Evolutionary conservation across 1,284 basidiomycete species (phyloP).

Genomic region (Cryptococcus sp.): DNA sequence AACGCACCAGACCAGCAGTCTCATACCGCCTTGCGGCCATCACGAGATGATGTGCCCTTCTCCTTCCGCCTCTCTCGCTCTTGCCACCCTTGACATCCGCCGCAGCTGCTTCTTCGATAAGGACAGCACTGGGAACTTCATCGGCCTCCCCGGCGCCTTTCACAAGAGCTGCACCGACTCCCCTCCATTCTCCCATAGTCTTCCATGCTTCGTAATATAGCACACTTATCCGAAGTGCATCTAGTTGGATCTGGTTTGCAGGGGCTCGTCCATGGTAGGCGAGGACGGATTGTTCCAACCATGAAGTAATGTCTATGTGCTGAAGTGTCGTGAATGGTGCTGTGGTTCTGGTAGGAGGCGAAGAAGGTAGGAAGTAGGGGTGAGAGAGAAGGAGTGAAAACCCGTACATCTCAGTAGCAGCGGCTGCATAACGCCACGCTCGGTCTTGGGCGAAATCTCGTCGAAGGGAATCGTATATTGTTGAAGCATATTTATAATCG

Average conservation of each 20-base stretch:
- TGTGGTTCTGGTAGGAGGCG: conserved; percentile 22
- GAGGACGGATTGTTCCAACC: conserved; percentile 46
- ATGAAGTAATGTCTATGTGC: conserved; percentile 43
- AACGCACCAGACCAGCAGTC: conserved; percentile 51
- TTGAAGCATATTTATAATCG: conserved; percentile 78
- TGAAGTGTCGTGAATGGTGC: conserved; percentile 39
- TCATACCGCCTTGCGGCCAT: conserved; percentile 54
- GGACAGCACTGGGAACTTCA: conserved; percentile 52
- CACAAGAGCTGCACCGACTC: conserved; percentile 39
- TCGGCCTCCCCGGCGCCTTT: conserved; percentile 48
- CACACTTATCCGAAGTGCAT: conserved; percentile 45
- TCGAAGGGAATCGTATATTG: conserved; percentile 78
- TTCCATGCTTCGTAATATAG: conserved; percentile 49
- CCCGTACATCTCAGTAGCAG: conserved; percentile 49
- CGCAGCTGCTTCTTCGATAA: conserved; percentile 54
- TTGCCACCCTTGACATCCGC: conserved; percentile 44
- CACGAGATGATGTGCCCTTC: conserved; percentile 51
- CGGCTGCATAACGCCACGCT: conserved; percentile 45
- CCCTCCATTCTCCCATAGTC: conserved; percentile 42
- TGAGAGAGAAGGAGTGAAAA: conserved; percentile 41
- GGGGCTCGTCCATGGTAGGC: conserved; percentile 30
- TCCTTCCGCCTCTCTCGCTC: conserved; percentile 33
- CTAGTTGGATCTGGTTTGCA: conserved; percentile 40
- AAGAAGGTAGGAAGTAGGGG: conserved; percentile 36
- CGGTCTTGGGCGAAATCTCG: conserved; percentile 58